phyloP scores from a whole-genome alignment of 2,329 filamentous ascomycete genomes.

The Blumeria graminis region DNA sequence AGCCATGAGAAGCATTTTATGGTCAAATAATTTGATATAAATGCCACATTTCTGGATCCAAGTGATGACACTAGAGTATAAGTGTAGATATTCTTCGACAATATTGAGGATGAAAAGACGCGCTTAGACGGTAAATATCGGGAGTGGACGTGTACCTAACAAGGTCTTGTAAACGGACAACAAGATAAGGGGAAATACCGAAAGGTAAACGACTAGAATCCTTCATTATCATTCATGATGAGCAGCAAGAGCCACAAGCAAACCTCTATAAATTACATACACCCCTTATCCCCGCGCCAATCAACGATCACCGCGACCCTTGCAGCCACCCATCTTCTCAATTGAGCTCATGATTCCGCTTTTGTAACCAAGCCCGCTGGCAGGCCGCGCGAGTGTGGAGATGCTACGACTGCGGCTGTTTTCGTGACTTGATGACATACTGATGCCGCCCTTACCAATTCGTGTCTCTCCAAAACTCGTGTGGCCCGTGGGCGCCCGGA shows the following conservation, averaged over 20 bases:
- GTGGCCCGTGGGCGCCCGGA: slow-evolving; percentile 32
- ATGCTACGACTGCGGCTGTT: slow-evolving; percentile 17
- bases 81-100: too few relatives aligned
- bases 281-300: neutral
- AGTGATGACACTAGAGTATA: too few relatives aligned
- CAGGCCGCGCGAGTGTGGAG: slow-evolving; percentile 9
- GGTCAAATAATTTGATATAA: too few relatives aligned
- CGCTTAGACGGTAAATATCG: neutral
- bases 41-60: too few relatives aligned
- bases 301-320: slow-evolving; percentile 9
- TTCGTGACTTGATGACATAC: slow-evolving; percentile 8
- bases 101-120: too few relatives aligned
- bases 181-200: too few relatives aligned
- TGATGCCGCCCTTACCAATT: slow-evolving; percentile 17
- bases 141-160: neutral
- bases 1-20: too few relatives aligned
- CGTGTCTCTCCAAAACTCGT: slow-evolving; percentile 21
- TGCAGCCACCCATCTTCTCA: slow-evolving; percentile 57
- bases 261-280: too few relatives aligned
- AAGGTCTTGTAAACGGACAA: too few relatives aligned
- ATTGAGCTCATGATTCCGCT: slow-evolving; percentile 68
- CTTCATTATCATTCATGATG: too few relatives aligned
- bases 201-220: too few relatives aligned
- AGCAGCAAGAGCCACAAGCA: too few relatives aligned
- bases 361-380: slow-evolving; percentile 20